Base-by-base conservation (phyloP, 192 early-diverging fungal genomes). In the Spizellomyces punctatus region DNA sequence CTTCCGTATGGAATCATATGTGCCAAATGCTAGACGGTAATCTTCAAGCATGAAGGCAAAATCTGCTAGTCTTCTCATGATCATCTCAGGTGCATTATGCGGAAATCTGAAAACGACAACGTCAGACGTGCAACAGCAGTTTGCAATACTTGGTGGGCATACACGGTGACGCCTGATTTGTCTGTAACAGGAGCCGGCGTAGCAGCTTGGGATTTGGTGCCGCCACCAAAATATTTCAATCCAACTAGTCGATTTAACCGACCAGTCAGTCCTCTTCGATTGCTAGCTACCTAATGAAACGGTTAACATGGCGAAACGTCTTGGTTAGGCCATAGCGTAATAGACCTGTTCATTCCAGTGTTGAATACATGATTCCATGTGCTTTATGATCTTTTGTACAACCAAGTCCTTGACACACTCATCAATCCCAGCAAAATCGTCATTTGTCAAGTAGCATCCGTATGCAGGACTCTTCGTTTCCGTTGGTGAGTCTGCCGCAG, bases 11-110 rank as follows among this genome's bases (percentile, higher is more conserved):
- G 88, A 89, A 67, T 99, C 95, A 69, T 98, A 99, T 6, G 95
- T 89, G 0, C 86, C 83, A 64, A 88, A 87, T 5, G 98, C 96
- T 77, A 98, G 92, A 58, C 86, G 85, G 77, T 91, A 98, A 73
- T 99, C 98, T 27, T 91, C 82, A 5, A 99, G 80, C 96, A 98
- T 98, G 73, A 99, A 98, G 5, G 95, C 89, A 80, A 91, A 99
- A 81, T 98, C 96, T 10, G 92, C 98, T 27, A 98, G 82, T 73
- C 91, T 91, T 6, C 96, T 85, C 86, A 98, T 88, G 69, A 94
- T 88, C 9, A 95, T 89, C 74, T 99, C 98, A 2, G 92, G 92
- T n/a, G 95, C 87, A 58, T 84, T 86, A 63, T 81, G 73, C 0
- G 81, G 74, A 59, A 72, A 86, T 41, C 71, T 75, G 47, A 21